These are phyloP conservation scores for Picochlorum sp. DNA, from an alignment of 139 green algal species.

Conservation along the genomic window DNA sequence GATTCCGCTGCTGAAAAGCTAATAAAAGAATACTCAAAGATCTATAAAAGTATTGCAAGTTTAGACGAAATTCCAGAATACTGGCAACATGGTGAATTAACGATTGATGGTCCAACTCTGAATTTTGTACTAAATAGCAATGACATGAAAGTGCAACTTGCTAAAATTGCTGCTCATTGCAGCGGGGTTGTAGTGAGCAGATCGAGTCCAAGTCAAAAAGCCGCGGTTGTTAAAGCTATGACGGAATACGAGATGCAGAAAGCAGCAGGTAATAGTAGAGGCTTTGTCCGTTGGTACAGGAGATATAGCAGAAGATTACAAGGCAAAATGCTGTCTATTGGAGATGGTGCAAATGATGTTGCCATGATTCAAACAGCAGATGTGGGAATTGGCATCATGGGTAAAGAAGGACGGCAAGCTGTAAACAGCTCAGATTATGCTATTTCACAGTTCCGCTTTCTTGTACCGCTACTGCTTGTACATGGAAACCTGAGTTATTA, in stretches of 20 bases:
- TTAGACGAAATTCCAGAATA: constrained; percentile 5
- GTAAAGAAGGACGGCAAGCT: constrained; percentile 85
- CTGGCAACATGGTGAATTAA: constrained; percentile 37
- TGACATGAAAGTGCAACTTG: constrained; percentile 24
- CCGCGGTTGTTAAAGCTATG: constrained; percentile 59
- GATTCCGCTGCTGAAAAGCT: background rate
- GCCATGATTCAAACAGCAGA: constrained; percentile 90
- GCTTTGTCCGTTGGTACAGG: constrained; percentile 15
- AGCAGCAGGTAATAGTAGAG: constrained; percentile 13
- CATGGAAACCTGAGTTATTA: constrained; percentile 84
- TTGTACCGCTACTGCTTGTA: constrained; percentile 85
- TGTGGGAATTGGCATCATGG: constrained; percentile 91
- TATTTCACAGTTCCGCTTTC: constrained; percentile 80
- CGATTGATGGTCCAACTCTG: constrained; percentile 79
- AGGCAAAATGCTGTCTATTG: constrained; percentile 85
- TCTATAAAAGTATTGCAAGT: background rate
- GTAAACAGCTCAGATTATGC: constrained; percentile 87
- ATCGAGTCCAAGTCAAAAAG: constrained; percentile 60
- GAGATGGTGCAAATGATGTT: constrained; percentile 97
- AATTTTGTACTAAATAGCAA: constrained; percentile 42
- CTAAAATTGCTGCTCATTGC: constrained; percentile 40
- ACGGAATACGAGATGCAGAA: constrained; percentile 35
- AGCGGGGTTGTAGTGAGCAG: constrained; percentile 49
- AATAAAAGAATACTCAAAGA: background rate
- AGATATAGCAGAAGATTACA: constrained; percentile 12